phyloP scores from a whole-genome alignment of 495 filamentous ascomycete species.

The Tuber indicum region DNA sequence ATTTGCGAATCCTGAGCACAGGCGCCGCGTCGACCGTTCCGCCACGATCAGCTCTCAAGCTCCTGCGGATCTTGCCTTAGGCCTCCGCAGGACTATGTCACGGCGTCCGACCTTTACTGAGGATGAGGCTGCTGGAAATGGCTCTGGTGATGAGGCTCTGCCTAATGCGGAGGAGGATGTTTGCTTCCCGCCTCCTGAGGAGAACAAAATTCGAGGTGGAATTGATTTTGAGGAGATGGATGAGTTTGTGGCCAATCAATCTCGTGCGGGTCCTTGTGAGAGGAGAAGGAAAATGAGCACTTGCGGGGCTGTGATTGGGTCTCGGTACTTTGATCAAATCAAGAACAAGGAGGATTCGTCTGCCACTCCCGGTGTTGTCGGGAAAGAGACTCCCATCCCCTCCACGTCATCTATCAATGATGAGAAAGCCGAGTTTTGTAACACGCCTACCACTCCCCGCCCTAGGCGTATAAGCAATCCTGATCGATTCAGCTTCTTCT shows the following conservation, averaged over 20 bases:
- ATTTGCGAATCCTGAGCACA: slow-evolving; percentile 68
- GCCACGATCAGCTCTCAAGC: slow-evolving; percentile 35
- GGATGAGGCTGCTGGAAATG: slow-evolving; percentile 35
- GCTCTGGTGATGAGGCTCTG: slow-evolving; percentile 24
- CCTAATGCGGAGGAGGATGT: slow-evolving; percentile 72
- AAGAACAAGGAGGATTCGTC: slow-evolving; percentile 9
- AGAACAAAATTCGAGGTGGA: slow-evolving; percentile 30
- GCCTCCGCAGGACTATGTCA: slow-evolving; percentile 42
- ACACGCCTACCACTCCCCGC: slow-evolving; percentile 21
- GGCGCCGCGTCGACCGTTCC: slow-evolving; percentile 54
- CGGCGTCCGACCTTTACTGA: slow-evolving; percentile 48
- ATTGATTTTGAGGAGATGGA: slow-evolving; percentile 43
- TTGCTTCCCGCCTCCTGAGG: slow-evolving; percentile 63
- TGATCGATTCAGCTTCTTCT: slow-evolving; percentile 91
- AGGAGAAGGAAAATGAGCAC: slow-evolving; percentile 65
- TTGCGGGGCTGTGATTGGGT: slow-evolving; percentile 28
- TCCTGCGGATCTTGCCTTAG: slow-evolving; percentile 50
- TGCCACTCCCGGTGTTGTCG: slow-evolving; percentile 12
- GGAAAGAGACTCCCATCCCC: slow-evolving; percentile 43
- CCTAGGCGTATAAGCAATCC: slow-evolving; percentile 49
- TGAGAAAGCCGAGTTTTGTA: slow-evolving; percentile 38
- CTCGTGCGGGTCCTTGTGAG: slow-evolving; percentile 56
- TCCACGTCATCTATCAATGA: slow-evolving; percentile 18
- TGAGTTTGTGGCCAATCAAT: slow-evolving; percentile 49
- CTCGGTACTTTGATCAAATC: slow-evolving; percentile 27